These are phyloP conservation scores for Senna siamea DNA, from an alignment of 306 rosid genomes.

Conservation along the genomic window DNA sequence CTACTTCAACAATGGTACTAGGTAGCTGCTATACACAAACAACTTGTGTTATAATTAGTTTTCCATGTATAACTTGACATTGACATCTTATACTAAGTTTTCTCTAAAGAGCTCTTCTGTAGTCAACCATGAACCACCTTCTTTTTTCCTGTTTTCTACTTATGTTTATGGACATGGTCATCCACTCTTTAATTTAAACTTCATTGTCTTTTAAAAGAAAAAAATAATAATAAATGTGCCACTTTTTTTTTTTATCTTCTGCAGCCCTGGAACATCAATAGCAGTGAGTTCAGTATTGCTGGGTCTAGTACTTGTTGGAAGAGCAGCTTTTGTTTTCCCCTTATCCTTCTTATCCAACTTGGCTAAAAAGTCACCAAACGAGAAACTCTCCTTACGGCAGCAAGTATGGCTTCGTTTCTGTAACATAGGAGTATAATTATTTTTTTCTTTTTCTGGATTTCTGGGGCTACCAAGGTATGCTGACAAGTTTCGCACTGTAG, in stretches of 20 bases:
- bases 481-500: slow-evolving; percentile 51
- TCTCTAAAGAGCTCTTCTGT: background rate
- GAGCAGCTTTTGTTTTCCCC: slow-evolving; percentile 96
- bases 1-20: slow-evolving; percentile 14
- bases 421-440: background rate
- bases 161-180: background rate
- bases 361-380: slow-evolving; percentile 56
- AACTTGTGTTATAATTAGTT: background rate
- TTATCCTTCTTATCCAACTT: slow-evolving; percentile 81
- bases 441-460: slow-evolving; percentile 1
- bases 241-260: slow-evolving; percentile 36
- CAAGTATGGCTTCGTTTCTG: slow-evolving; percentile 62
- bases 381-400: slow-evolving; percentile 67
- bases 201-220: slow-evolving; percentile 1
- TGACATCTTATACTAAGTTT: background rate
- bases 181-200: background rate
- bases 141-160: slow-evolving; percentile 1
- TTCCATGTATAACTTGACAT: slow-evolving; percentile 1
- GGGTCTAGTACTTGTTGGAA: slow-evolving; percentile 73
- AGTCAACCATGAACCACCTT: too few relatives aligned
- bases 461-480: slow-evolving; percentile 24
- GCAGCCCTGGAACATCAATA: slow-evolving; percentile 93
- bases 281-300: slow-evolving; percentile 82
- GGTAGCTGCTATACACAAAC: slow-evolving; percentile 20
- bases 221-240: slow-evolving; percentile 15